phyloP scores from a whole-genome alignment of 768 basidiomycete genomes.

The Termitomyces bulborhizus region DNA sequence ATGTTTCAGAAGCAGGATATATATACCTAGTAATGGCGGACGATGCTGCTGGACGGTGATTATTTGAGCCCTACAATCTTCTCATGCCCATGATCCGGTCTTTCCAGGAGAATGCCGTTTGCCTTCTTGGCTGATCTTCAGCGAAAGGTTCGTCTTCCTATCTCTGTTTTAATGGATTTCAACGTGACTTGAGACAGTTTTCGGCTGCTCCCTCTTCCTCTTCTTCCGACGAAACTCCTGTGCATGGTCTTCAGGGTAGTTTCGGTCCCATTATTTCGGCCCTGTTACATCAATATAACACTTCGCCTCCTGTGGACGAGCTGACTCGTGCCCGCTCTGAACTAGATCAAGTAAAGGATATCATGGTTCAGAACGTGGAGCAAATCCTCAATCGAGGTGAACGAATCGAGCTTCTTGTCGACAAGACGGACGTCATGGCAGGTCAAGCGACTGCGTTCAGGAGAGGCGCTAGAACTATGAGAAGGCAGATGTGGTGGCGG shows the following conservation, averaged over 20 bases:
- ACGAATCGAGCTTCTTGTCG: conserved; percentile 90
- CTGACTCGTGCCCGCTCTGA: conserved; percentile 87
- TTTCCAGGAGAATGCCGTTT: conserved; percentile 80
- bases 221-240: conserved; percentile 45
- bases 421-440: conserved; percentile 95
- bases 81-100: background rate
- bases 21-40: conserved; percentile 94
- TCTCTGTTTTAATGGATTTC: background rate
- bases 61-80: conserved; percentile 4
- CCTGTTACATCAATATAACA: conserved; percentile 86
- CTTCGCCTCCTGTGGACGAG: conserved; percentile 82
- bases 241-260: conserved; percentile 63
- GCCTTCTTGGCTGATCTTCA: conserved; percentile 88
- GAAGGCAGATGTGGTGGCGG: conserved; percentile 89
- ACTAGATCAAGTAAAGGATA: conserved; percentile 86
- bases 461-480: conserved; percentile 76
- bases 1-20: conserved; percentile 83
- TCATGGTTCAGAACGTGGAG: conserved; percentile 99
- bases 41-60: conserved; percentile 83
- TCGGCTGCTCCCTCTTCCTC: conserved; percentile 58
- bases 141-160: conserved; percentile 44
- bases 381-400: conserved; percentile 93
- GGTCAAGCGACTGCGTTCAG: conserved; percentile 92
- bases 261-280: conserved; percentile 66
- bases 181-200: conserved; percentile 35